These are phyloP conservation scores for Fusarium falciforme DNA, from an alignment of 2,329 filamentous ascomycete species.

Conservation along the genomic window DNA sequence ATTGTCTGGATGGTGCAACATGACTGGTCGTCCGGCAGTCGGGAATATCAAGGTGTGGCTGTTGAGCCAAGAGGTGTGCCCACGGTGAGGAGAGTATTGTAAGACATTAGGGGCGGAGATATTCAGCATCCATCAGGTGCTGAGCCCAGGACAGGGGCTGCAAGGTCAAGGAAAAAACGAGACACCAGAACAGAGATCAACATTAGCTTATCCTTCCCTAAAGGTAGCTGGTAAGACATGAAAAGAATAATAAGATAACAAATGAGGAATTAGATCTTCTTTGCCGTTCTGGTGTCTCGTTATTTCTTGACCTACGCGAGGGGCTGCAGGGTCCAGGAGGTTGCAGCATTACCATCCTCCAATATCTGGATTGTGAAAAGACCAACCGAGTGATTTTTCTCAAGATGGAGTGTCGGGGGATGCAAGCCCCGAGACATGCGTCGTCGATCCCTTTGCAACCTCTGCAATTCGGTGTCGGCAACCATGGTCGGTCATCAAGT, in stretches of 20 bases:
- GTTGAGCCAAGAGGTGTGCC: conserved; percentile 15
- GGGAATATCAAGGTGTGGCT: conserved; percentile 29
- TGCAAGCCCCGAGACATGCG: conserved; percentile 33
- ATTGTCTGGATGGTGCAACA: conserved; percentile 25
- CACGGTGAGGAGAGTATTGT: conserved; percentile 10
- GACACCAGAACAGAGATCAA: not conserved
- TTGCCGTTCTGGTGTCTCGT: not conserved
- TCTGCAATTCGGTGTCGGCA: not conserved
- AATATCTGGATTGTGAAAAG: conserved; percentile 22
- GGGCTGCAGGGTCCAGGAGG: not conserved
- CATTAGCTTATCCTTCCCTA: not conserved
- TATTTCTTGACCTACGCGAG: not conserved
- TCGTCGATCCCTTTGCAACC: conserved; percentile 26
- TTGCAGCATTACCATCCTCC: not conserved
- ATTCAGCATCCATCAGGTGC: conserved; percentile 1
- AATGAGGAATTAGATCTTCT: not conserved
- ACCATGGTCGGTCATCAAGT: not conserved
- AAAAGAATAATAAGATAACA: not conserved
- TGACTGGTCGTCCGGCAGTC: conserved; percentile 22
- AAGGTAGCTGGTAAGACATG: not conserved
- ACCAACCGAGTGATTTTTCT: conserved; percentile 14
- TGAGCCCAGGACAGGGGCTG: conserved; percentile 4
- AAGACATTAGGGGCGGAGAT: conserved; percentile 30
- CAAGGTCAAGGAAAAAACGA: not conserved
- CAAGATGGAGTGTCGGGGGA: conserved; percentile 31